Evolutionary conservation across 2,329 filamentous ascomycete genomes (phyloP), one percentile per base, ranked within the genome.

Genomic region (Anthostomella pinea): DNA sequence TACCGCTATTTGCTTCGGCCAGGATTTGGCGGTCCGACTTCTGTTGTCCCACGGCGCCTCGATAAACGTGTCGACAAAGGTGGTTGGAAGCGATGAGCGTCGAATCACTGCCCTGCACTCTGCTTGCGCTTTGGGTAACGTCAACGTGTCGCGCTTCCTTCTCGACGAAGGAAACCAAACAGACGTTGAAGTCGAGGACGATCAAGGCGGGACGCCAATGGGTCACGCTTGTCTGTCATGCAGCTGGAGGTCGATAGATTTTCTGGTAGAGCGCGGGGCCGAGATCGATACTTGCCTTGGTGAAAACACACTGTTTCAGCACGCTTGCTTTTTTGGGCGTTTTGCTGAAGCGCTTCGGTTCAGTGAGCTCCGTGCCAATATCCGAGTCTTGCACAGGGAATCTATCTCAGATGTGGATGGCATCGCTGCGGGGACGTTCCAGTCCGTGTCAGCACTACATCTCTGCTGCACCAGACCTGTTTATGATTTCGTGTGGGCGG

Each of bases 41-140:
- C 24, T 53, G n/a, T 16, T 53, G 9, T 46, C 39, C 10, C 39
- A 44, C 11, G 48, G 51, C 5, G 51, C 49, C 15, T 52, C 49
- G 5, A 43, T 15, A 9, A 30, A 43, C 9, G 28, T 53, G 4
- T 47, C 41, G 8, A 40, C 41, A 8, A 30, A 28, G 10, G 8
- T 16, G 9, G 6, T 16, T 1, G 43, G 36, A 16, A 17, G 6
- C 4, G 34, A 41, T 17, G 0, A 15, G 4, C 6, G 5, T 8
- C 40, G 34, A 6, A 34, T 47, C 11, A 51, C 49, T 10, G 51
- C 49, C 26, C 48, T 52, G 11, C 49, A 52, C 22, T 43, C 42
- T 2, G 49, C 49, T n/a, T 51, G 48, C 21, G 30, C 11, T 8
- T 18, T 27, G 2, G 39, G 36, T 26, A 9, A 18, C 25, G 8